Evolutionary conservation across 306 rosid genomes (phyloP).

Genomic region (Pueraria montana): DNA sequence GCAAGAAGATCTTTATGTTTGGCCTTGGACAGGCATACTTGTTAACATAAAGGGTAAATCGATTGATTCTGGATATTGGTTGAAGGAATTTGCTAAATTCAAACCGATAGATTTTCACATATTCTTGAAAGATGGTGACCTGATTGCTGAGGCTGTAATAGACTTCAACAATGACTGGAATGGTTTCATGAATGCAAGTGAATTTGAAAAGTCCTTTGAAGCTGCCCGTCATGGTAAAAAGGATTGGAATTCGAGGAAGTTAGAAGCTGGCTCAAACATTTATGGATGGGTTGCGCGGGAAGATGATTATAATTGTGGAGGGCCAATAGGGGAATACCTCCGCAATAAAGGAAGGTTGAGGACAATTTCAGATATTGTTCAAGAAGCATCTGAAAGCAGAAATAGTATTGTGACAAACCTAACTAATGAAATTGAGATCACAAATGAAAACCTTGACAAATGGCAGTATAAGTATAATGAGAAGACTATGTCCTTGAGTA

Average conservation of each 20-base stretch:
- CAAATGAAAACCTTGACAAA: slow-evolving; percentile 73
- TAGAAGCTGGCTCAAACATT: slow-evolving; percentile 54
- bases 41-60: slow-evolving; percentile 59
- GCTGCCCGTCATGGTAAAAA: slow-evolving; percentile 60
- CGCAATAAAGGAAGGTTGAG: slow-evolving; percentile 80
- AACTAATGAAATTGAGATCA: slow-evolving; percentile 73
- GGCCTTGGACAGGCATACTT: slow-evolving; percentile 97
- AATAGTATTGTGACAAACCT: slow-evolving; percentile 72
- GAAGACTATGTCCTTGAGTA: slow-evolving; percentile 79
- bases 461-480: slow-evolving; percentile 76
- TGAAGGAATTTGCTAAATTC: slow-evolving; percentile 64
- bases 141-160: slow-evolving; percentile 58
- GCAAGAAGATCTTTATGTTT: slow-evolving; percentile 72
- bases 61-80: slow-evolving; percentile 69
- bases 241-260: slow-evolving; percentile 65
- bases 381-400: slow-evolving; percentile 75
- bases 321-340: slow-evolving; percentile 82
- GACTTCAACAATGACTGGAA: slow-evolving; percentile 79
- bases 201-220: slow-evolving; percentile 78
- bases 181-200: slow-evolving; percentile 80
- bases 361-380: slow-evolving; percentile 81
- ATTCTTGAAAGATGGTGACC: slow-evolving; percentile 55
- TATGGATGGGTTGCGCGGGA: slow-evolving; percentile 96
- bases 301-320: slow-evolving; percentile 73
- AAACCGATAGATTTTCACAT: slow-evolving; percentile 61